Percentiles rank a stretch among this genome's conserved stretches.
Conservation (phyloP, 768 basidiomycete species). For the Termitomyces titanicus region DNA sequence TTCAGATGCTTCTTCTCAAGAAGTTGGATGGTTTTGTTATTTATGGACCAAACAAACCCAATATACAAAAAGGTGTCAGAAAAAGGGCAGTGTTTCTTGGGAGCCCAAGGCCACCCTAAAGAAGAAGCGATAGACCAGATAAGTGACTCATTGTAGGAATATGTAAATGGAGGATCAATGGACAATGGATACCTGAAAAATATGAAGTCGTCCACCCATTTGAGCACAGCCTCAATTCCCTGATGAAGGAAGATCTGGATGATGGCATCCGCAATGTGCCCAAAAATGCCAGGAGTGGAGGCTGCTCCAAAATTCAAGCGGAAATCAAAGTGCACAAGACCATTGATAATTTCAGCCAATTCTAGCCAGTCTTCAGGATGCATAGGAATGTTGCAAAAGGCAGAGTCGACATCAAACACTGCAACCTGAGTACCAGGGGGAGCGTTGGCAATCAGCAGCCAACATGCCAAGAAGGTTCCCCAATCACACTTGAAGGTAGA, state of each 20-base stretch:
- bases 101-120: constrained; percentile 34
- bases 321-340: constrained; percentile 7
- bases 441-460: constrained; percentile 4
- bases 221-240: constrained; percentile 19
- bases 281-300: constrained; percentile 26
- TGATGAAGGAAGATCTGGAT: constrained; percentile 16
- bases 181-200: constrained; percentile 22
- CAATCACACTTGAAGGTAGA: constrained; percentile 3
- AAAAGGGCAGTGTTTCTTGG: constrained; percentile 25
- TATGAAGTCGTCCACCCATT: constrained; percentile 35
- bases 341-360: not conserved
- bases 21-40: constrained; percentile 23
- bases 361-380: not conserved
- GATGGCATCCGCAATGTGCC: constrained; percentile 26
- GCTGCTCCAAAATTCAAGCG: constrained; percentile 20
- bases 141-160: constrained; percentile 17
- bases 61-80: constrained; percentile 28
- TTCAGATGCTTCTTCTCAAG: constrained; percentile 25
- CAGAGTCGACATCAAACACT: constrained; percentile 4
- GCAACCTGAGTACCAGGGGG: not conserved
- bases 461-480: constrained; percentile 6
- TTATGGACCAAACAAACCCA: constrained; percentile 34
- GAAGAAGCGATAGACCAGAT: constrained; percentile 19
- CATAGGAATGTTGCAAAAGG: not conserved
- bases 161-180: constrained; percentile 1